Conservation (phyloP, 345 rosid genomes). For the Sapria himalayana region DNA sequence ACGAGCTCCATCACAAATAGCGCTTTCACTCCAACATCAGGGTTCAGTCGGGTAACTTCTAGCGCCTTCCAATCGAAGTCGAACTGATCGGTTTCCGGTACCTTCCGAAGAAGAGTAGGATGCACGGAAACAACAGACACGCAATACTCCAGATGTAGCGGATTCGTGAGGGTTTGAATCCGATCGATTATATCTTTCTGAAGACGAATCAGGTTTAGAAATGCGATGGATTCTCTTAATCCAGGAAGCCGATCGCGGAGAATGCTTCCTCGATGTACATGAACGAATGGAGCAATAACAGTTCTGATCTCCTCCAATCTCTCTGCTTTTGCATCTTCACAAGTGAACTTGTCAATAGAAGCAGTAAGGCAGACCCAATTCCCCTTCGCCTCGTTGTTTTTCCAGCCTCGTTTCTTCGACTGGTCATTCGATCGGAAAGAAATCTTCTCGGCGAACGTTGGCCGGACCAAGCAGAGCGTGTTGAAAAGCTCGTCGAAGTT, state of each 20-base stretch:
- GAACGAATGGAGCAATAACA: constrained; percentile 42
- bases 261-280: constrained; percentile 41
- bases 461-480: constrained; percentile 30
- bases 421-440: not conserved
- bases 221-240: constrained; percentile 30
- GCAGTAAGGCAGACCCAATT: constrained; percentile 16
- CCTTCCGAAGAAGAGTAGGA: constrained; percentile 20
- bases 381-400: constrained; percentile 10
- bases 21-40: constrained; percentile 36
- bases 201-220: constrained; percentile 19
- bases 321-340: constrained; percentile 7
- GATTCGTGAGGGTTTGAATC: constrained; percentile 4
- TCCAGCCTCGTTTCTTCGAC: not conserved
- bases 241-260: constrained; percentile 46
- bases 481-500: constrained; percentile 50
- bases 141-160: constrained; percentile 12
- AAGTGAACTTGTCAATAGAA: constrained; percentile 11
- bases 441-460: constrained; percentile 12
- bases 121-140: constrained; percentile 37
- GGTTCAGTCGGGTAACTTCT: constrained; percentile 9
- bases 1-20: constrained; percentile 35
- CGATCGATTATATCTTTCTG: constrained; percentile 25
- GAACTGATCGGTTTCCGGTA: constrained; percentile 2
- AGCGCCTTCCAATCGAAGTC: constrained; percentile 9
- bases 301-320: constrained; percentile 12